Percentiles rank a stretch among this genome's conserved stretches.
Evolutionary conservation across 192 early-diverging fungal genomes (phyloP).

Genomic region (Coemansia sp.): DNA sequence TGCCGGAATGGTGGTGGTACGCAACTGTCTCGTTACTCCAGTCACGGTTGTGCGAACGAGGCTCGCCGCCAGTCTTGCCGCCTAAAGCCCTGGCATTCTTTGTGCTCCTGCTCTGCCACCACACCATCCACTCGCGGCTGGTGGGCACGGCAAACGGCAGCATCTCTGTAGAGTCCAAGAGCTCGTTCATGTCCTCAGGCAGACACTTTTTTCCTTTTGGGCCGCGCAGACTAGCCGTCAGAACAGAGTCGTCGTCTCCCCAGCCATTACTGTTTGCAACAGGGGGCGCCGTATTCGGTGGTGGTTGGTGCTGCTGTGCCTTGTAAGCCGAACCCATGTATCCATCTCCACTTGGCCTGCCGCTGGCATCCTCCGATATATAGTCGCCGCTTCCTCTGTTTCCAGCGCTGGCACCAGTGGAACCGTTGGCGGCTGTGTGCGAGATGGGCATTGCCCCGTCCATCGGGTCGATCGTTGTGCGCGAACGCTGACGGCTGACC

Average conservation of each 20-base stretch:
- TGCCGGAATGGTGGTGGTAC: slow-evolving; percentile 7
- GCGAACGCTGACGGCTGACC: slow-evolving; percentile 45
- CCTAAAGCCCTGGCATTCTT: not conserved
- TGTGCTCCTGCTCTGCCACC: slow-evolving; percentile 34
- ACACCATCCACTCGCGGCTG: slow-evolving; percentile 52
- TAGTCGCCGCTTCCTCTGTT: slow-evolving; percentile 15
- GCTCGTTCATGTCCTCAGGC: slow-evolving; percentile 57
- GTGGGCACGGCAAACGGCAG: slow-evolving; percentile 68
- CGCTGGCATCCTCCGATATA: not conserved
- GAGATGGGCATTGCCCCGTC: slow-evolving; percentile 10
- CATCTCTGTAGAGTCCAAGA: slow-evolving; percentile 58
- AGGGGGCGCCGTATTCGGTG: slow-evolving; percentile 35
- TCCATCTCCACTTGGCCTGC: slow-evolving; percentile 3
- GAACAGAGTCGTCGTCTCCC: slow-evolving; percentile 9
- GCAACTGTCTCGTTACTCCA: slow-evolving; percentile 56
- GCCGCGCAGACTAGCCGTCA: slow-evolving; percentile 48
- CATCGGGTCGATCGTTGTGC: slow-evolving; percentile 31
- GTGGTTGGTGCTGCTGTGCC: slow-evolving; percentile 5
- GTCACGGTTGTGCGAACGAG: slow-evolving; percentile 29
- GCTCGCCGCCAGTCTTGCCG: not conserved
- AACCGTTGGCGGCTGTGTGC: not conserved
- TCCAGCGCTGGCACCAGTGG: not conserved
- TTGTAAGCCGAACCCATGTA: not conserved
- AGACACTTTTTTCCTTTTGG: slow-evolving; percentile 55
- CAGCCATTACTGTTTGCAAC: slow-evolving; percentile 4